Evolutionary conservation across 768 basidiomycete species (phyloP), one percentile per base, ranked within the genome.

Genomic region (Mycena venus): DNA sequence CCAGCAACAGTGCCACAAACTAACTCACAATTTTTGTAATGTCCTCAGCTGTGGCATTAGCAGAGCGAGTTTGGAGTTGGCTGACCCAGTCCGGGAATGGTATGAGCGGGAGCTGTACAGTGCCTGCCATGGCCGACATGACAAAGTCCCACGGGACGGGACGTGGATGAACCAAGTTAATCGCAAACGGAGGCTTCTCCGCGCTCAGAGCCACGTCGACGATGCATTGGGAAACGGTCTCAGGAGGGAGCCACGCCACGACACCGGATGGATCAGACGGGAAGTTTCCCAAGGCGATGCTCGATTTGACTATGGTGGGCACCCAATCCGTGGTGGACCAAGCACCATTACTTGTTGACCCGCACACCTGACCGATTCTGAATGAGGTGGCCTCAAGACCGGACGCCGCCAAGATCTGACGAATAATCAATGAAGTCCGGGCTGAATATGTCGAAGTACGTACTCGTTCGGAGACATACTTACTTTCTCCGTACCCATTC

Each of bases 321-420:
- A n/a, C n/a, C n/a, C n/a, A n/a, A n/a, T n/a, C n/a, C n/a, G n/a
- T 61, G 5, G 59, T 40, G 8, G 59, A 47, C 44, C 44, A 47
- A 47, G 44, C 23, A 4, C 61, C 61, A 19, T 62, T 62, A 15
- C 25, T 62, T 17, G 27, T 17, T 6, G 61, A 23, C 17, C 61
- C 61, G 42, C 15, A 44, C 27, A 62, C 42, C 42, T 62, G 61
- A 19, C 61, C 61, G 27, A 62, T 62, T 42, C 61, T n/a, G n/a
- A n/a, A n/a, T n/a, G n/a, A n/a, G n/a, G n/a, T n/a, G n/a, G n/a
- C n/a, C n/a, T n/a, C n/a, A n/a, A n/a, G n/a, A n/a, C n/a, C n/a
- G n/a, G n/a, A n/a, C n/a, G n/a, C n/a, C n/a, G n/a, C n/a, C n/a
- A 47, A 47, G 44, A 47, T 47, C 44, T 47, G 14, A 19, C 3